Evolutionary conservation across 257 asterid genomes (phyloP).

Genomic region (Handroanthus guayacan): DNA sequence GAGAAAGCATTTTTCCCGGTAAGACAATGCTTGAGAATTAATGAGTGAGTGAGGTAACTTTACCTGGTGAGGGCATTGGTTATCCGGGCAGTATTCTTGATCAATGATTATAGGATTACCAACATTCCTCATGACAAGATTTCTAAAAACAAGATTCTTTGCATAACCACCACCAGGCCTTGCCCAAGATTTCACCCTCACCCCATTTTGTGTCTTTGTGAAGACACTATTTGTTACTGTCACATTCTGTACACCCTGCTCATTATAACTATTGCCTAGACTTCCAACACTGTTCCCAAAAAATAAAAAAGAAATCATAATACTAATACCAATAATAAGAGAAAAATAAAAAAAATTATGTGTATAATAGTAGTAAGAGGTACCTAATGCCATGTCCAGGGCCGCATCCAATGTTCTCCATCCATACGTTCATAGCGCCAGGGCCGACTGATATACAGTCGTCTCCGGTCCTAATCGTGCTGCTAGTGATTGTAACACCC

Average conservation of each 20-base stretch:
- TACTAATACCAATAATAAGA: too few species aligned
- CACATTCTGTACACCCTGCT: conserved; percentile 64
- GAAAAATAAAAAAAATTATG: too few species aligned
- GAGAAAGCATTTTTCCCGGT: too few species aligned
- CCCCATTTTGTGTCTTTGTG: conserved; percentile 77
- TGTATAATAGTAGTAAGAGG: not conserved
- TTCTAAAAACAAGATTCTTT: conserved; percentile 52
- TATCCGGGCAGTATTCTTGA: conserved; percentile 69
- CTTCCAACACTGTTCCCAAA: conserved; percentile 58
- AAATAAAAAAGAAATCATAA: not conserved
- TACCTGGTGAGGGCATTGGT: conserved; percentile 67
- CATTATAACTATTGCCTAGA: conserved; percentile 43
- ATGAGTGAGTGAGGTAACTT: not conserved
- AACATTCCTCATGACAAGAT: conserved; percentile 66
- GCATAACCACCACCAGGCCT: conserved; percentile 66
- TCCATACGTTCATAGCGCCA: conserved; percentile 66
- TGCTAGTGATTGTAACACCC: conserved; percentile 48
- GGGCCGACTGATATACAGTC: conserved; percentile 78
- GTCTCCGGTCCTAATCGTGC: conserved; percentile 67
- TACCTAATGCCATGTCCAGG: conserved; percentile 91
- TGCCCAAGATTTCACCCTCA: conserved; percentile 80
- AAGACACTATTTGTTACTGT: conserved; percentile 62
- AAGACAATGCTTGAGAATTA: not conserved
- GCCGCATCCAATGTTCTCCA: conserved; percentile 67
- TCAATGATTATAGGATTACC: conserved; percentile 73